Conservation (phyloP, 176 grass and related monocot genomes). For the Carex littledalei region DNA sequence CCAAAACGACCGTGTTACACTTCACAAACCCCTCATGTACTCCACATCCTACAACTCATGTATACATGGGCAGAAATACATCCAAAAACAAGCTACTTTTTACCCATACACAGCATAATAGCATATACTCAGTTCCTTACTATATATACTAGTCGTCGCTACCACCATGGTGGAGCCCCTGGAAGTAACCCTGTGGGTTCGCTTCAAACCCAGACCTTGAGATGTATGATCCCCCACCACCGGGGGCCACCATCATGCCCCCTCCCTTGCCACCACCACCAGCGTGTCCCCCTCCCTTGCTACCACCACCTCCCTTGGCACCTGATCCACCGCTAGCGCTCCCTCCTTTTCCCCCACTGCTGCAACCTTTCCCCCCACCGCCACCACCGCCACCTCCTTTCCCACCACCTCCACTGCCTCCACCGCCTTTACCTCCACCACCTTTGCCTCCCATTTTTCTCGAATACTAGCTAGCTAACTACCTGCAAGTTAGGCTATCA, state of each 20-base stretch:
- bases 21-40: too few species aligned
- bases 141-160: neutral
- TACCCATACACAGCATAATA: too few species aligned
- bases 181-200: conserved; percentile 2
- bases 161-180: neutral
- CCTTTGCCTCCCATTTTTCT: neutral
- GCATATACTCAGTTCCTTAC: too few species aligned
- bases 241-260: neutral
- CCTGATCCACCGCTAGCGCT: too few species aligned
- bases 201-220: neutral
- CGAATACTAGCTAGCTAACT: neutral
- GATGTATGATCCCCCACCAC: neutral
- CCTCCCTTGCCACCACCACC: neutral
- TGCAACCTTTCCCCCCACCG: neutral
- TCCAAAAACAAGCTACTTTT: too few species aligned
- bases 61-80: too few species aligned
- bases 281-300: neutral
- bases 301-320: neutral
- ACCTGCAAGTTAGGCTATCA: too few species aligned
- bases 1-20: too few species aligned
- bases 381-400: neutral
- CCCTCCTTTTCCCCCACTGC: neutral
- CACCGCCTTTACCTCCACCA: neutral
- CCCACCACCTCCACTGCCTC: neutral
- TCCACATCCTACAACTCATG: too few species aligned